Base-by-base conservation (phyloP, 306 rosid genomes). In the Rosa chinensis region DNA sequence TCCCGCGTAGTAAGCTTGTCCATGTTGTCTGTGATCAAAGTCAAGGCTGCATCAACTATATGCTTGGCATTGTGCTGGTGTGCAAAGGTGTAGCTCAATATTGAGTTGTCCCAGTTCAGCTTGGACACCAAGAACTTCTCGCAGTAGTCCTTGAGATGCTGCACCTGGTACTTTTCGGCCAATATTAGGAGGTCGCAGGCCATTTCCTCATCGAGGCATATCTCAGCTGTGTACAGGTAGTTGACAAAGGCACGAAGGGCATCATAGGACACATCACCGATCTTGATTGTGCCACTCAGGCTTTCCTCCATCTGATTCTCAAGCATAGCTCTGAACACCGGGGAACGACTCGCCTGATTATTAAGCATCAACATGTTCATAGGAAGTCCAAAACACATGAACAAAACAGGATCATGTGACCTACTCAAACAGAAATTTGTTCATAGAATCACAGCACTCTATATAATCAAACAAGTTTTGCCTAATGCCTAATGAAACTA, bases 241-340 rank as follows among this genome's bases (percentile, higher is more conserved):
- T 83, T 88, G 66, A 94, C 94, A 81, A 94, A 92, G 21, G 90
- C 85, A 6, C 89, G 80, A 66, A 94, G 97, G 59, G 90, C 88
- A n/a, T 92, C 85, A 10, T 85, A 84, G 17, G 97, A 86, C 21
- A 91, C 97, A 25, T 91, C 97, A 5, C 89, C 28, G 32, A 94
- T 90, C 85, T 83, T 94, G 55, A 94, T 91, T 61, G 90, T 92
- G 75, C 97, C 92, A 12, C 94, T 94, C 74, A 86, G 90, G 72
- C 92, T 90, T 86, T 94, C 95, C 66, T 86, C 86, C 99, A 92
- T 94, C 63, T 94, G 92, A 69, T 86, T 92, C 81, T 92, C 97
- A 0, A 94, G 91, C 95, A 94, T 92, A 55, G 95, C 97, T 86
- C 77, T 85, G 82, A 94, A 92, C 50, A 94, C 97, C 5, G 89